Base-by-base conservation (phyloP, 1,284 basidiomycete species). In the Ganoderma lingzhi region DNA sequence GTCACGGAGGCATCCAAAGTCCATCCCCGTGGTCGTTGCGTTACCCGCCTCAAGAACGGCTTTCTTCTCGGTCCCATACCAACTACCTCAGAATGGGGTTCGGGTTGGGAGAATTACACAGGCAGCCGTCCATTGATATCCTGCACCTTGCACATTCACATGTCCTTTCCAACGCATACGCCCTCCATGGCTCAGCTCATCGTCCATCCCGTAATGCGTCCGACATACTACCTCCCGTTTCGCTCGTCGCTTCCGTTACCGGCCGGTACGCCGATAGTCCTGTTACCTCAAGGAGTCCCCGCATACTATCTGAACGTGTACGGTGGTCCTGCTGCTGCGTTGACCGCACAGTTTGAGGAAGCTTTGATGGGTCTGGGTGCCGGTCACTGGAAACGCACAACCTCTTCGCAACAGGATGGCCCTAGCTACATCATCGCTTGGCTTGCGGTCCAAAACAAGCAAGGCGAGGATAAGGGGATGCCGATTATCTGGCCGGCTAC, bases 391-490 rank as follows among this genome's bases (percentile, higher is more conserved):
- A 83, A 83, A 64, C 74, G 62, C 61, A 56, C 74, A 10, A 62
- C 23, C 3, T 53, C 35, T 1, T 35, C 64, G 3, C 35, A 41
- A 14, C 68, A 67, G 35, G 65, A 64, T 12, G 2, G n/a, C 6
- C 79, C 84, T 6, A 68, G 78, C n/a, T 93, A 88, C 76, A 79
- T 92, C 63, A 88, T 94, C 67, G 90, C 86, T 2, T 93, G 91
- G 90, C 84, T 94, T 45, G 85, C 83, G 28, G 88, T 94, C 14
- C 88, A 93, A 78, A 93, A 92, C 74, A 89, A 86, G 69, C 90
- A 90, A 71, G 92, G 91, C 41, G 92, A 93, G 77, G 90, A 92
- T 71, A 93, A 93, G 75, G 92, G 92, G 2, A 81, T 93, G 58
- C 83, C 86, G n/a, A 82, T 92, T 60, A 87, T 94, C 69, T 94